These are phyloP conservation scores for Nemania bipapillata DNA, from an alignment of 2,329 filamentous ascomycete species.

Conservation along the genomic window DNA sequence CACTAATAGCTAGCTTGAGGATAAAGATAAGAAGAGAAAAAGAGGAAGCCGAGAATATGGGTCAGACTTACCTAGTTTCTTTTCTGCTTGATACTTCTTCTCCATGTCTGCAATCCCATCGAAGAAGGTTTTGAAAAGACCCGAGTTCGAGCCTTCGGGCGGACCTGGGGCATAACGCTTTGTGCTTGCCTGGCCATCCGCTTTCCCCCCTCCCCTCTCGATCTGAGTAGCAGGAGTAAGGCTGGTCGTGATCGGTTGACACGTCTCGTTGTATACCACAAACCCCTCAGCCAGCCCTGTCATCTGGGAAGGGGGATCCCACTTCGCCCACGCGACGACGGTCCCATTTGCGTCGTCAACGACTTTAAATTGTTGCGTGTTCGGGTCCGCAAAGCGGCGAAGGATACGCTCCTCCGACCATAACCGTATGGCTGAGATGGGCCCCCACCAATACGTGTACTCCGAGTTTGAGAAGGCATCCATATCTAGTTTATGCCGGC, in stretches of 20 bases:
- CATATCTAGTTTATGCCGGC: slow-evolving; percentile 37
- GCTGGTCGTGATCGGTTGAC: slow-evolving; percentile 15
- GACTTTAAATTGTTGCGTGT: slow-evolving; percentile 48
- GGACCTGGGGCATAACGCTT: slow-evolving; percentile 18
- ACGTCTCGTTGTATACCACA: slow-evolving; percentile 39
- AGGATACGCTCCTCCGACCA: slow-evolving; percentile 46
- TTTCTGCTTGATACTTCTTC: slow-evolving; percentile 42
- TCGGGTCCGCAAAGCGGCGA: slow-evolving; percentile 44
- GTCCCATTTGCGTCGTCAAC: slow-evolving; percentile 38
- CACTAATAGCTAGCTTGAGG: not conserved
- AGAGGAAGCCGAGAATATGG: not conserved
- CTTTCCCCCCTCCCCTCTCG: not conserved
- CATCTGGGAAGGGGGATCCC: slow-evolving; percentile 43
- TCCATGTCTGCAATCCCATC: slow-evolving; percentile 36
- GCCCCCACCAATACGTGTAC: slow-evolving; percentile 49
- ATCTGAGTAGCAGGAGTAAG: not conserved
- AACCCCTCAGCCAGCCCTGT: slow-evolving; percentile 41
- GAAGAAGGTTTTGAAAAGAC: slow-evolving; percentile 43
- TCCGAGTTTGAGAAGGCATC: slow-evolving; percentile 44
- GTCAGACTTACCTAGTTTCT: slow-evolving; percentile 45
- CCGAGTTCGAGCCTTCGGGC: slow-evolving; percentile 42
- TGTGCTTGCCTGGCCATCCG: slow-evolving; percentile 12
- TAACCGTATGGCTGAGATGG: slow-evolving; percentile 39
- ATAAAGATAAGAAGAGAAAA: too few relatives aligned
- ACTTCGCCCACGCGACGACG: slow-evolving; percentile 47